Evolutionary conservation across 2,329 filamentous ascomycete genomes (phyloP).

Genomic region (Trichoderma aggressivum): DNA sequence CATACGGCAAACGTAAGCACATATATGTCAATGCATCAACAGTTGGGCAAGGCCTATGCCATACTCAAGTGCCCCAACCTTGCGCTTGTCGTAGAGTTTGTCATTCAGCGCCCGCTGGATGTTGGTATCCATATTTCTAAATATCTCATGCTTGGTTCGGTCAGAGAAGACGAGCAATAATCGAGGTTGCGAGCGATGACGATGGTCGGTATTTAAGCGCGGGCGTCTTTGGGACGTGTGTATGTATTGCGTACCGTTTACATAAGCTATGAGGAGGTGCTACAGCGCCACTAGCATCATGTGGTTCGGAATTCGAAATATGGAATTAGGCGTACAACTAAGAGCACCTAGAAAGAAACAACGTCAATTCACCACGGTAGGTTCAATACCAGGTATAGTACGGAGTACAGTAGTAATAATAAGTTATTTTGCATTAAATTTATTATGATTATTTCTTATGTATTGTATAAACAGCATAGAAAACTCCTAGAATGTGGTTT

Average conservation of each 20-base stretch:
- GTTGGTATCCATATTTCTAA: constrained; percentile 69
- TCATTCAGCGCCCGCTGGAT: constrained; percentile 92
- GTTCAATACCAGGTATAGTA: background rate
- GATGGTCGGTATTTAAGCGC: background rate
- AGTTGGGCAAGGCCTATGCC: constrained; percentile 33
- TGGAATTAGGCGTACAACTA: background rate
- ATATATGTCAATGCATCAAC: background rate
- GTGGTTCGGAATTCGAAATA: background rate
- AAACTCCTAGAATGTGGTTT: background rate
- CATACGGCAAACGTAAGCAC: constrained; percentile 20
- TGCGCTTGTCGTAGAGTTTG: constrained; percentile 98
- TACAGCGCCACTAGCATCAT: background rate
- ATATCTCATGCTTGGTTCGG: constrained; percentile 6
- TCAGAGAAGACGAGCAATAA: background rate
- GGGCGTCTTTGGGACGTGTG: background rate
- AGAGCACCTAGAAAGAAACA: background rate
- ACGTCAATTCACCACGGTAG: background rate
- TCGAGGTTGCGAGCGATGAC: constrained; percentile 6
- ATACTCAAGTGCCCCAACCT: constrained; percentile 93
- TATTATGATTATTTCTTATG: background rate
- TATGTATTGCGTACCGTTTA: background rate
- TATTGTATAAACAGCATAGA: background rate
- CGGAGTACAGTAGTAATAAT: background rate
- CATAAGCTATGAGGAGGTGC: background rate
- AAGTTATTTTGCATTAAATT: background rate